Base-by-base conservation (phyloP, 176 grass and related monocot genomes). In the Avena insularis region DNA sequence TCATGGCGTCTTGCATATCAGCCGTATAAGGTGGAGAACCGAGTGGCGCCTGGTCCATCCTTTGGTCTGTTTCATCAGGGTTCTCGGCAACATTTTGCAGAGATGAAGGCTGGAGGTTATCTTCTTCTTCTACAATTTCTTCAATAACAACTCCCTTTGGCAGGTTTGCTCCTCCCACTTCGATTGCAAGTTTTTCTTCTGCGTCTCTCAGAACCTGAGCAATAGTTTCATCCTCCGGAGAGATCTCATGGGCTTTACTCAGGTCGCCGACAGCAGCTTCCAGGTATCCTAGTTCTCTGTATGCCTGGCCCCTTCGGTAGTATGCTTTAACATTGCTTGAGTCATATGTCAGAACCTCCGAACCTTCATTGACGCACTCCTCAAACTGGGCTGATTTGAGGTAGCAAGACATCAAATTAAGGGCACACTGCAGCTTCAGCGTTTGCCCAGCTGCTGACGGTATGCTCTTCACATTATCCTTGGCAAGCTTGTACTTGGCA, bases 391-490 rank as follows among this genome's bases (percentile, higher is more conserved):
- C 79, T 3, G 77, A 90, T 79, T 92, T 95, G 79, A 98, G 88
- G 81, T 98, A 98, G 80, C 96, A 98, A 49, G 93, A 90, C 96
- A 98, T 98, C 60, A 98, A 63, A 88, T 98, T 98, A 82, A 98
- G 90, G 15, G 92, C 91, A 20, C 96, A 98, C 40, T 94, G 93
- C 84, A 94, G 51, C 63, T 92, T 90, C 25, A 98, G 76, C 20
- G 71, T 83, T 61, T 89, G 65, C 2, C 45, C 93, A 12, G 68
- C 67, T 10, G 83, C 75, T 0, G 85, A 88, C 20, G 90, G 92
- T 63, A 95, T 40, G 58, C 1, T 75, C 66, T 94, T 98, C 72
- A 94, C 57, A 83, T 93, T 91, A 86, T 92, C 92, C 77, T 98
- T 95, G 38, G 92, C 93, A 58, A 88, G 93, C 21, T 86, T 92